Percentiles rank a stretch among this genome's conserved stretches.
Evolutionary conservation across 805 yeast species (phyloP).

Genomic region (Candida ulmi): DNA sequence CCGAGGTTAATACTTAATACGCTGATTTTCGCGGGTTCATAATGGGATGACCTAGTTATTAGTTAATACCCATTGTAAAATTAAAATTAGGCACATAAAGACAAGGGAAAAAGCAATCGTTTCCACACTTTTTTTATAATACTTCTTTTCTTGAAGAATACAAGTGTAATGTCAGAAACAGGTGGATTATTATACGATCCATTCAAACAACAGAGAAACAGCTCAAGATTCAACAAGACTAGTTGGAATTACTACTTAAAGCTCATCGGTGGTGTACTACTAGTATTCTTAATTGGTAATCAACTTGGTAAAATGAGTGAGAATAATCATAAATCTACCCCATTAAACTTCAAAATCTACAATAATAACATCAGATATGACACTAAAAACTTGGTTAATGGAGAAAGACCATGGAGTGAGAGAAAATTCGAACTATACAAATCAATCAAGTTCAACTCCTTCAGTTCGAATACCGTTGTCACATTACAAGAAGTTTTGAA

Average conservation of each 20-base stretch:
- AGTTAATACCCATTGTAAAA: no score
- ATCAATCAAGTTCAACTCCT: conserved; percentile 35
- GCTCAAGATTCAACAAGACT: not conserved
- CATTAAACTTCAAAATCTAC: conserved; percentile 21
- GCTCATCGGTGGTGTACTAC: not conserved
- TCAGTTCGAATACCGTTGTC: conserved; percentile 32
- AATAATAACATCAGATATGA: conserved; percentile 43
- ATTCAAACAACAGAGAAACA: not conserved
- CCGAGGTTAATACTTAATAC: no score
- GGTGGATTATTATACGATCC: not conserved
- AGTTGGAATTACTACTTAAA: not conserved
- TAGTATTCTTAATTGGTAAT: not conserved
- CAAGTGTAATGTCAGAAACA: not conserved
- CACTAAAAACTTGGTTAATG: conserved; percentile 27
- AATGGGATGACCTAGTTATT: no score
- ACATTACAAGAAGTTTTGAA: conserved; percentile 43
- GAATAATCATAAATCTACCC: not conserved
- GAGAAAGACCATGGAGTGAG: conserved; percentile 41
- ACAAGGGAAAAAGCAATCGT: no score
- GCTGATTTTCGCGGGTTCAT: no score
- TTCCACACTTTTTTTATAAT: no score
- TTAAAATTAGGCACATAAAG: no score
- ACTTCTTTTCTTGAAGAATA: no score
- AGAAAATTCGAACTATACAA: conserved; percentile 34
- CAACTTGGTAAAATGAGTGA: not conserved